phyloP scores from a whole-genome alignment of 371 early-diverging fungal species.

The Lichtheimia ramosa region DNA sequence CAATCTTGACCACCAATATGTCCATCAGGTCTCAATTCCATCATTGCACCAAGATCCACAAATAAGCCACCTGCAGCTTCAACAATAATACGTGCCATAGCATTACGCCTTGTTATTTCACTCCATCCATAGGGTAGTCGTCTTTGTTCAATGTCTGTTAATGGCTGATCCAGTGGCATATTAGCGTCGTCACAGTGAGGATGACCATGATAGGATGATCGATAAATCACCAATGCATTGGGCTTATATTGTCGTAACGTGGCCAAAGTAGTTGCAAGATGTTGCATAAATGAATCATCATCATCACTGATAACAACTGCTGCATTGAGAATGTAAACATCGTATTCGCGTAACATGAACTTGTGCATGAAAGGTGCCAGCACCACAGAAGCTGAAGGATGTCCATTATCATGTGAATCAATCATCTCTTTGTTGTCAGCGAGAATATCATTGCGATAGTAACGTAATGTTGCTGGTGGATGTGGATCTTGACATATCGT shows the following conservation, averaged over 20 bases:
- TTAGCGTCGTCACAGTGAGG: constrained; percentile 41
- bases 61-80: constrained; percentile 61
- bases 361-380: constrained; percentile 51
- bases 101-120: constrained; percentile 51
- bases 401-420: constrained; percentile 23
- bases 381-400: constrained; percentile 36
- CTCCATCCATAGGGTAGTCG: constrained; percentile 54
- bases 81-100: constrained; percentile 52
- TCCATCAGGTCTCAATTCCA: constrained; percentile 55
- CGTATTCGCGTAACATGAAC: constrained; percentile 34
- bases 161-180: constrained; percentile 27
- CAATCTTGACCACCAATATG: constrained; percentile 63
- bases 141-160: constrained; percentile 34
- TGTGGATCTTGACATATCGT: constrained; percentile 35
- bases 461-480: constrained; percentile 29
- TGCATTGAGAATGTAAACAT: constrained; percentile 51
- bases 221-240: constrained; percentile 49
- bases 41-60: constrained; percentile 54
- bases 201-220: constrained; percentile 50
- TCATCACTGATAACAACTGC: constrained; percentile 38
- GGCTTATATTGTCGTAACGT: constrained; percentile 43
- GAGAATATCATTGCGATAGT: constrained; percentile 55
- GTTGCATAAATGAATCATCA: constrained; percentile 44
- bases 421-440: constrained; percentile 37
- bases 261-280: constrained; percentile 46